Percentiles rank a stretch among this genome's conserved stretches.
Evolutionary conservation across 2,329 filamentous ascomycete genomes (phyloP).

Genomic region (Pyrenochaeta sp.): DNA sequence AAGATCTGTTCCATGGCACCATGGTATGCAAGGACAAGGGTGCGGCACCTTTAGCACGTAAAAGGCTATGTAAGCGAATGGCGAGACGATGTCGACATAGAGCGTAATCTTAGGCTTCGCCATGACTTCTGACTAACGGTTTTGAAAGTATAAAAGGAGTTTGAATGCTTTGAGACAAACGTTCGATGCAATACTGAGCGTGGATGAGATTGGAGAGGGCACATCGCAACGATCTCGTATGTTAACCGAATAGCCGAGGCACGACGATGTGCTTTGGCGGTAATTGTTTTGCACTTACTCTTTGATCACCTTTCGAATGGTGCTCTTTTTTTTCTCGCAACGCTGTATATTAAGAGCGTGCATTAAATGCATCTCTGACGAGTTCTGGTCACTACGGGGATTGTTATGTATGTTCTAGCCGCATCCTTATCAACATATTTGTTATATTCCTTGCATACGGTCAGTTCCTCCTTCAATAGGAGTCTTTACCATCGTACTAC

Average conservation of each 20-base stretch:
- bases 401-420: no score
- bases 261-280: background rate
- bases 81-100: slow-evolving; percentile 67
- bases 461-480: no score
- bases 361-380: no score
- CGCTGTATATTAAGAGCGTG: no score
- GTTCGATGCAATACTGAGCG: background rate
- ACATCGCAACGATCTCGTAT: background rate
- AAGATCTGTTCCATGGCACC: background rate
- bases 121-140: slow-evolving; percentile 43
- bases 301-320: no score
- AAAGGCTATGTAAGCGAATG: slow-evolving; percentile 69
- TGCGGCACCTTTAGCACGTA: slow-evolving; percentile 61
- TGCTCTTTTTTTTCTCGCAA: no score
- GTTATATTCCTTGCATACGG: no score
- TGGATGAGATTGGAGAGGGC: background rate
- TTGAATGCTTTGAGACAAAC: background rate
- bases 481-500: no score
- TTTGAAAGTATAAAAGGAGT: background rate
- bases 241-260: slow-evolving; percentile 7
- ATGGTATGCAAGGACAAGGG: background rate
- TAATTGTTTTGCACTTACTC: background rate
- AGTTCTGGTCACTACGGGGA: no score
- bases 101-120: slow-evolving; percentile 61
- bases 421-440: no score